Base-by-base conservation (phyloP, 2,329 filamentous ascomycete genomes). In the Calcarisporium arbuscula region DNA sequence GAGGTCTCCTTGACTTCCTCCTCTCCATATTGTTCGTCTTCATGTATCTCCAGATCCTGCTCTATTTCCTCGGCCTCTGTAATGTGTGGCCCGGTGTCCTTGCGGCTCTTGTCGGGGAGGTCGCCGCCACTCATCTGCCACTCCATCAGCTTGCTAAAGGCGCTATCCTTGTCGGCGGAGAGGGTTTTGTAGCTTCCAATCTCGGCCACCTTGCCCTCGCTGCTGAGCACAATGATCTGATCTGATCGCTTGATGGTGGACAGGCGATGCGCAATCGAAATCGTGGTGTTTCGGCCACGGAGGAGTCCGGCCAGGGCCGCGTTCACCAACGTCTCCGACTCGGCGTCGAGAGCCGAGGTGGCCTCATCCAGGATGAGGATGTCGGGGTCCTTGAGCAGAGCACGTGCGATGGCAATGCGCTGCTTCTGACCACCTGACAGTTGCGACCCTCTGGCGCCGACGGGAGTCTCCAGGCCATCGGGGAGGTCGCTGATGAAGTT, bases 211-310 rank as follows among this genome's bases (percentile, higher is more conserved):
- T 75, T 82, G 43, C 92, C 94, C 51, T 95, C 82, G 37, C 73
- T 78, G 40, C 83, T 83, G 25, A 98, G 80, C 19, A 95, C 90
- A 48, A 98, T 92, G 54, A 98, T 94, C 44, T 81, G 82, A 54
- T 98, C 92, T 3, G 86, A 94, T 39, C 92, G 78, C 63, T 96
- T 95, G 63, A 98, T 98, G 1, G 92, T 98, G 2, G 86, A 94
- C 5, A 98, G 72, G 30, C 94, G 80, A 62, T 98, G 92, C 1
- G 92, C 94, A 51, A 98, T 98, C 35, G 86, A 94, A 54, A 98
- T 96, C 9, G 92, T 98, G 0, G 94, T 98, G 60, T 92, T 95
- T 52, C 82, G 85, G 20, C 88, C 88, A 43, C 78, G 74, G 19
- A 98, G 79, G 21, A 98, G 72, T 28, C 78, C 79, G 6, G 79